A percentile compares a stretch with the other conserved stretches of the same genome.
These are phyloP conservation scores for Aspergillus awamori DNA, from an alignment of 2,329 filamentous ascomycete genomes.

Conservation along the genomic window DNA sequence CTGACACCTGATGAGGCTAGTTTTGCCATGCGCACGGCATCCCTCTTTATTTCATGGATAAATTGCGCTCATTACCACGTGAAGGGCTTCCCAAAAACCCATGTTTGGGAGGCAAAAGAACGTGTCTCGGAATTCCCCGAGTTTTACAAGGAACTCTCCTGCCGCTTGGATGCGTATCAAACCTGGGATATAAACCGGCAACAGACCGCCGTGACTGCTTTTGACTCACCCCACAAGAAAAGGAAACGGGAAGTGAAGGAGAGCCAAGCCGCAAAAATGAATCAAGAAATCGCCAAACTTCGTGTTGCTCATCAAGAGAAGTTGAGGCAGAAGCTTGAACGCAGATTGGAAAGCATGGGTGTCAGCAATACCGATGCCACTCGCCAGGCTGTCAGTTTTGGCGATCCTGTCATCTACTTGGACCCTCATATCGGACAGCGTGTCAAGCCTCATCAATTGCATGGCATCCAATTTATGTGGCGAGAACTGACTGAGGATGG, in stretches of 20 bases:
- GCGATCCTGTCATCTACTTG: constrained; percentile 55
- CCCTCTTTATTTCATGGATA: constrained; percentile 39
- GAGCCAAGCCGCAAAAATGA: constrained; percentile 52
- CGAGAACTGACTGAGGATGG: constrained; percentile 72
- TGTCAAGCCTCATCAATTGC: constrained; percentile 80
- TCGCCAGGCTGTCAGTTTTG: constrained; percentile 50
- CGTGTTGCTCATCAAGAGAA: constrained; percentile 58
- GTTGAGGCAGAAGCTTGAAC: constrained; percentile 46
- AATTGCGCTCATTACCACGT: constrained; percentile 25
- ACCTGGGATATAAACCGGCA: constrained; percentile 11
- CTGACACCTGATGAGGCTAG: constrained; percentile 11
- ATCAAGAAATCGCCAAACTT: constrained; percentile 59
- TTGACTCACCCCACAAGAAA: constrained; percentile 48
- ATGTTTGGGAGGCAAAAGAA: constrained; percentile 27
- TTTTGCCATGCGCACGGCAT: constrained; percentile 29
- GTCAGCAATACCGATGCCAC: constrained; percentile 46
- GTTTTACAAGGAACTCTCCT: constrained; percentile 36
- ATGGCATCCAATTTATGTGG: constrained; percentile 87
- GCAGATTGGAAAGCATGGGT: constrained; percentile 35
- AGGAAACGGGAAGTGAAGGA: constrained; percentile 54
- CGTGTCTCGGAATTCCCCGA: constrained; percentile 29
- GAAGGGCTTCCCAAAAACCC: constrained; percentile 24
- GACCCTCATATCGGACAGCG: constrained; percentile 62
- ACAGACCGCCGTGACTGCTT: background rate
- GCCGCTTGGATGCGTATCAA: constrained; percentile 25